A percentile compares a stretch with the other conserved stretches of the same genome.
Conservation (phyloP, 768 basidiomycete genomes). For the Auriscalpium vulgare region DNA sequence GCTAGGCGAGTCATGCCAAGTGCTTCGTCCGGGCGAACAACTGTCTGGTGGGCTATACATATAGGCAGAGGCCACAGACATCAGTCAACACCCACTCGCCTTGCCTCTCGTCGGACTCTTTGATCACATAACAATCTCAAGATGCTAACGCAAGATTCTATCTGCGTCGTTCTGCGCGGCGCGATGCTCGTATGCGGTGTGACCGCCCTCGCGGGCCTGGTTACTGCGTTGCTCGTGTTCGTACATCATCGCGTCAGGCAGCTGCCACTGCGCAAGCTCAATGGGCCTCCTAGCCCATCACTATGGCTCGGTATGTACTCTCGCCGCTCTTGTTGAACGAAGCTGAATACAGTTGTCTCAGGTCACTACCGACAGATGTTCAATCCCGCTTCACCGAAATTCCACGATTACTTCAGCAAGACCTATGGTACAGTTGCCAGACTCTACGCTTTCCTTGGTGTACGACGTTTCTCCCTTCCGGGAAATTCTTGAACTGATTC, state of each 20-base stretch:
- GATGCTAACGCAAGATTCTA: too few relatives aligned
- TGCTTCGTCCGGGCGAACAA: too few relatives aligned
- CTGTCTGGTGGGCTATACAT: too few relatives aligned
- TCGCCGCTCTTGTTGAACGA: background rate
- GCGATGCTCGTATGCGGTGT: too few relatives aligned
- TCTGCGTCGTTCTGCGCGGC: too few relatives aligned
- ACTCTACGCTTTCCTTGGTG: background rate
- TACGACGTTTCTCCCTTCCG: background rate
- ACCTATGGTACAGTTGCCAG: background rate
- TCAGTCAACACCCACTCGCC: too few relatives aligned
- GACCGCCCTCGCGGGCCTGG: background rate
- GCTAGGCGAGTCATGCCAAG: too few relatives aligned
- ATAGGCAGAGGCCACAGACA: too few relatives aligned
- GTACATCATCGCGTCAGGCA: background rate
- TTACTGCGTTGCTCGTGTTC: background rate
- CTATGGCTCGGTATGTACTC: background rate
- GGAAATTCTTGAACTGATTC: background rate
- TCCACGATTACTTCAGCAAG: background rate
- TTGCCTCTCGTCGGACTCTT: too few relatives aligned
- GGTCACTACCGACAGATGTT: background rate
- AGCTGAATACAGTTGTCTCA: background rate
- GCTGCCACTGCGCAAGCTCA: background rate
- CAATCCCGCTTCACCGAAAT: background rate
- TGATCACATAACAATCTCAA: too few relatives aligned
- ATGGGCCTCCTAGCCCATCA: background rate